Base-by-base conservation (phyloP, 495 filamentous ascomycete genomes). In the Saxispiralis lemnorum region DNA sequence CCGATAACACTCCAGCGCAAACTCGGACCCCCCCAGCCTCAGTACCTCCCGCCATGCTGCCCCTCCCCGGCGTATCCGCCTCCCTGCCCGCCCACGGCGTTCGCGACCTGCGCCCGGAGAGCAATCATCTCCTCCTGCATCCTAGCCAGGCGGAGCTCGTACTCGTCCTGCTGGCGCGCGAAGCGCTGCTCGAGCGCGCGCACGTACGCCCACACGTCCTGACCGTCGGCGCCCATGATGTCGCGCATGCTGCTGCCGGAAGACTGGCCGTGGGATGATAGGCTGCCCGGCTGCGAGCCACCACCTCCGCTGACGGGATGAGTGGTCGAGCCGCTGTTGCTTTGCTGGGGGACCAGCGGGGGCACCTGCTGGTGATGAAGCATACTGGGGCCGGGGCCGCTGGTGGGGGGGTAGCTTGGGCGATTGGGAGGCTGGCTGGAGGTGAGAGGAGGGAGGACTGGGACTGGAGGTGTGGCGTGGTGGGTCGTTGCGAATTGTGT, bases 401-500 rank as follows among this genome's bases (percentile, higher is more conserved):
- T 47, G 15, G 19, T 15, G 39, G 38, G 16, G 32, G 45, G 51
- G 17, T 37, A 41, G 15, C 31, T 31, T 35, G 21, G 20, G 15
- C 58, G 51, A 19, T 45, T 44, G 24, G 53, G 48, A 21, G 52
- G 44, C 38, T 56, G 42, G 36, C 44, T 49, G 4, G 49, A 24
- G 37, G 40, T 17, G 10, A 57, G 47, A 31, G 56, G 67, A 31
- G 69, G 67, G 31, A 71, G 55, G 16, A 68, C 66, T 12, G 73
- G 73, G 16, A 73, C 42, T 2, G 20, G 60, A 43, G 71, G 69
- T 35, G 71, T 65, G 2, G 60, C 59, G 20, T 64, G 61, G 13
- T 51, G 52, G 37, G 45, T 43, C 44, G 53, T 49, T 35, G 61
- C 49, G 34, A 49, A 14, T 57, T 44, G 51, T 49, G 41, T 37